Conservation (phyloP, 768 basidiomycete species). For the Leccinum uliginosum region DNA sequence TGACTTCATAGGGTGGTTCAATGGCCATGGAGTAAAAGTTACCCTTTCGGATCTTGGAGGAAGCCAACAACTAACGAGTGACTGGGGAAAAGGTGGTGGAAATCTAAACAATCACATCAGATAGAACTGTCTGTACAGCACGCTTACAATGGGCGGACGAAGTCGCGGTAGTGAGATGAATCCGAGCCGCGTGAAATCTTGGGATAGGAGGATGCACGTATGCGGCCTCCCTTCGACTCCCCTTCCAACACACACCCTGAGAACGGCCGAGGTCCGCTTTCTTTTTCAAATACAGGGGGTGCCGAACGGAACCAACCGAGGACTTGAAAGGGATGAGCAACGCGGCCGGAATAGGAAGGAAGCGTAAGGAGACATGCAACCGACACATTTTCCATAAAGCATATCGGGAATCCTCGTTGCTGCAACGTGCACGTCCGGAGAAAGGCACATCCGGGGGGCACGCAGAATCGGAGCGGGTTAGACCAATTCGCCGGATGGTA, state of each 20-base stretch:
- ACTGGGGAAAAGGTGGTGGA: neutral
- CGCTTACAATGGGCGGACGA: too few species aligned
- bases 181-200: slow-evolving; percentile 8
- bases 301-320: slow-evolving; percentile 5
- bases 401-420: slow-evolving; percentile 16
- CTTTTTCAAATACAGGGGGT: neutral
- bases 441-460: neutral
- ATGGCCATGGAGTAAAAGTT: too few species aligned
- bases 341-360: slow-evolving; percentile 1
- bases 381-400: neutral
- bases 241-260: neutral
- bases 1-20: neutral
- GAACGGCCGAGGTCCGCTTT: slow-evolving; percentile 3
- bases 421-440: slow-evolving; percentile 7
- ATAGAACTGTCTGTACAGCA: too few species aligned
- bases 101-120: slow-evolving; percentile 5
- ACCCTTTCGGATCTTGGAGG: slow-evolving; percentile 9
- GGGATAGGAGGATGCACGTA: neutral
- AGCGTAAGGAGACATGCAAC: neutral
- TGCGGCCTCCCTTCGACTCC: neutral
- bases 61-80: too few species aligned
- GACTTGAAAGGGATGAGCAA: neutral
- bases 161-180: slow-evolving; percentile 6
- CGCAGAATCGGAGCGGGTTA: neutral
- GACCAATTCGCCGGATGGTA: neutral